These are phyloP conservation scores for Pseudogymnoascus destructans DNA, from an alignment of 2,329 filamentous ascomycete species.

Conservation along the genomic window DNA sequence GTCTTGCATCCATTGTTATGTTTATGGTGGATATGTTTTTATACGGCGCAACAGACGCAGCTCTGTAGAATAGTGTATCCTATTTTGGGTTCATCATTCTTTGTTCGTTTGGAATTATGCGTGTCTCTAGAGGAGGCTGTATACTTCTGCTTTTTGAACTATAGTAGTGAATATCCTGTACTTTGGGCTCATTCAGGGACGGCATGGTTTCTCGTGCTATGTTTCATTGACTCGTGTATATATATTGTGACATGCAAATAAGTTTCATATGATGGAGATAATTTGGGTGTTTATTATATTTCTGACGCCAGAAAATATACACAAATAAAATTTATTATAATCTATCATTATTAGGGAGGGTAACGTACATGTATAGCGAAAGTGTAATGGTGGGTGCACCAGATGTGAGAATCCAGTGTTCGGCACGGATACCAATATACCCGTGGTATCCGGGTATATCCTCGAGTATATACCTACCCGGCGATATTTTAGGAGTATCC, in stretches of 20 bases:
- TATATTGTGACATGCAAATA: not conserved
- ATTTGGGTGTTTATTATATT: not conserved
- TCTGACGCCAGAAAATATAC: not conserved
- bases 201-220: not conserved
- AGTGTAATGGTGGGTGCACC: no score
- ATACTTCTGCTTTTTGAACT: not conserved
- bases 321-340: not conserved
- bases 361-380: no score
- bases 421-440: no score
- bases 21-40: constrained; percentile 7
- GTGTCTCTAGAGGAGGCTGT: not conserved
- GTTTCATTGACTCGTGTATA: not conserved
- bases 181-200: not conserved
- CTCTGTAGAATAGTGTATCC: constrained; percentile 8
- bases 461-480: no score
- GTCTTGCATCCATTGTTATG: not conserved
- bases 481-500: no score
- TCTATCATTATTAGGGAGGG: not conserved
- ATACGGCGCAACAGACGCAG: constrained; percentile 6
- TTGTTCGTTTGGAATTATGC: not conserved
- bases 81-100: not conserved
- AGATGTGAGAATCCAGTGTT: no score
- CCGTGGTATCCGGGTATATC: no score
- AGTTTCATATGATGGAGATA: not conserved
- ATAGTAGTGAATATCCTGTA: not conserved